phyloP scores from a whole-genome alignment of 192 early-diverging fungal genomes.

The Backusella tarrabulga region DNA sequence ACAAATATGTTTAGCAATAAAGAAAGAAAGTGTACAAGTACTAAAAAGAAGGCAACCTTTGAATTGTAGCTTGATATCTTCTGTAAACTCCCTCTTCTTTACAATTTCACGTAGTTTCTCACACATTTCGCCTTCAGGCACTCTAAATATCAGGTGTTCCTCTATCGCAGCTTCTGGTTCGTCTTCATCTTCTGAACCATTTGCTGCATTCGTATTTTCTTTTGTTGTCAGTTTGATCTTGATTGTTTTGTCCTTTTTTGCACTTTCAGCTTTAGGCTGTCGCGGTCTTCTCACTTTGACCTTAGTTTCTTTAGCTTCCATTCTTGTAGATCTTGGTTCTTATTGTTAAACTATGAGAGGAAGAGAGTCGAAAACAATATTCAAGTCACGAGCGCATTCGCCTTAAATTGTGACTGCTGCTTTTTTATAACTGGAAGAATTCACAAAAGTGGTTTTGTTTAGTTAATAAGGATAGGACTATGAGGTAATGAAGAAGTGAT shows the following conservation, averaged over 20 bases:
- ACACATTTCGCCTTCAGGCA: conserved; percentile 53
- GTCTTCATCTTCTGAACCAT: conserved; percentile 52
- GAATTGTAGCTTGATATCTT: conserved; percentile 37
- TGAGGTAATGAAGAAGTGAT: too few relatives aligned
- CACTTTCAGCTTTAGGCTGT: conserved; percentile 3
- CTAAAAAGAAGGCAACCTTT: conserved; percentile 24
- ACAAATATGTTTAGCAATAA: background rate
- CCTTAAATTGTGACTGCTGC: too few relatives aligned
- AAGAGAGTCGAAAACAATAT: too few relatives aligned
- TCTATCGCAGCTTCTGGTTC: conserved; percentile 71
- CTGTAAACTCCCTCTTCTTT: conserved; percentile 40
- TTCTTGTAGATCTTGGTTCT: background rate
- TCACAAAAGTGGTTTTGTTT: too few relatives aligned
- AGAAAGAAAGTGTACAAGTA: background rate
- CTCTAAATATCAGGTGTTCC: conserved; percentile 79
- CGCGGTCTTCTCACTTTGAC: conserved; percentile 15
- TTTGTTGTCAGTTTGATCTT: conserved; percentile 36
- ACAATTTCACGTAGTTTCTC: conserved; percentile 54
- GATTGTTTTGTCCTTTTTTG: conserved; percentile 20
- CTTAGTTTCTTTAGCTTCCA: conserved; percentile 18
- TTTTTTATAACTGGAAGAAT: too few relatives aligned
- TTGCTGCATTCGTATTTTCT: background rate
- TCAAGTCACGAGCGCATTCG: too few relatives aligned
- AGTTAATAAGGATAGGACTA: too few relatives aligned
- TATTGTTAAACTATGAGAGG: too few relatives aligned